A percentile compares a stretch with the other conserved stretches of the same genome.
These are phyloP conservation scores for Aspergillus ellipticus DNA, from an alignment of 495 filamentous ascomycete species.

Conservation along the genomic window DNA sequence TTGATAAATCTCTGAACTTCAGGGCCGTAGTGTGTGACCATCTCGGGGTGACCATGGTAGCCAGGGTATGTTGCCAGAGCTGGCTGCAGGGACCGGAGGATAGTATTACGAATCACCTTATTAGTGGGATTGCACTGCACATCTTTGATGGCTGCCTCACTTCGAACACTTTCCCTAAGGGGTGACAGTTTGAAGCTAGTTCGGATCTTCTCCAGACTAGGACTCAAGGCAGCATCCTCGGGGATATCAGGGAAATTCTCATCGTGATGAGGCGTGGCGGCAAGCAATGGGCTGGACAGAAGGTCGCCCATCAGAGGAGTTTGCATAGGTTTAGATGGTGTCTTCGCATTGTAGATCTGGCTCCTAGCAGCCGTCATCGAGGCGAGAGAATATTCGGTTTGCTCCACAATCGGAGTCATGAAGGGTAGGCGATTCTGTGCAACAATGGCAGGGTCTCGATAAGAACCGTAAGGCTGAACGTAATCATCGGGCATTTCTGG, in stretches of 20 bases:
- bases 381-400: constrained; percentile 80
- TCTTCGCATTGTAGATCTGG: constrained; percentile 64
- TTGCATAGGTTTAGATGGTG: constrained; percentile 54
- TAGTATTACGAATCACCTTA: constrained; percentile 63
- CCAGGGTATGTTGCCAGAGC: constrained; percentile 70
- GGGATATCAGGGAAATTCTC: constrained; percentile 32
- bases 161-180: constrained; percentile 21
- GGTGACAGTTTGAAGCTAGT: constrained; percentile 17
- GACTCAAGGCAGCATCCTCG: constrained; percentile 38
- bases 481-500: constrained; percentile 83
- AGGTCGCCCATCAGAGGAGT: constrained; percentile 32
- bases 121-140: constrained; percentile 84
- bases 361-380: constrained; percentile 53
- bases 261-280: constrained; percentile 26
- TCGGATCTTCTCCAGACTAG: constrained; percentile 46
- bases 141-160: constrained; percentile 72
- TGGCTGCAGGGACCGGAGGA: constrained; percentile 67
- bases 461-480: constrained; percentile 67
- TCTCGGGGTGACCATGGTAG: constrained; percentile 63
- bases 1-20: constrained; percentile 82
- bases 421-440: constrained; percentile 89
- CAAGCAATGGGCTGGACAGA: constrained; percentile 28
- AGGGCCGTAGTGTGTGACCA: constrained; percentile 54
- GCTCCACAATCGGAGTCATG: constrained; percentile 97
- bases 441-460: constrained; percentile 67